These are phyloP conservation scores for Nakaseomyces sp. DNA, from an alignment of 1,139 yeast genomes.

Conservation along the genomic window DNA sequence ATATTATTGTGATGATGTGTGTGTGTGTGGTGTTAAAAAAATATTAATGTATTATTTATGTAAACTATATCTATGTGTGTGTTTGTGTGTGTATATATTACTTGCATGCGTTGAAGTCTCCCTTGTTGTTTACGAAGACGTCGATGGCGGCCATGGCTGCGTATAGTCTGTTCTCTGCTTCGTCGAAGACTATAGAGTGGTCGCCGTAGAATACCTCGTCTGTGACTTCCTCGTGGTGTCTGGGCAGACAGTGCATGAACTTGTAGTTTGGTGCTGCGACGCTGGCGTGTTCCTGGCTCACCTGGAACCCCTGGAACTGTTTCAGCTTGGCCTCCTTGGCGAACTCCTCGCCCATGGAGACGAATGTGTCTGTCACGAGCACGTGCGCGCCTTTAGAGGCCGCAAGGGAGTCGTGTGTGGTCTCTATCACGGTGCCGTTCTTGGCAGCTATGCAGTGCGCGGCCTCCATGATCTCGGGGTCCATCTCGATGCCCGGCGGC, in stretches of 20 bases:
- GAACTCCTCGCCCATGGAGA: constrained; percentile 94
- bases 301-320: constrained; percentile 82
- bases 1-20: too few relatives aligned
- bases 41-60: not conserved
- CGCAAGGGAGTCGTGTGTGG: constrained; percentile 61
- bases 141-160: constrained; percentile 94
- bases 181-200: constrained; percentile 80
- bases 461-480: constrained; percentile 43
- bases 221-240: constrained; percentile 87
- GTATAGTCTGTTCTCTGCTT: constrained; percentile 91
- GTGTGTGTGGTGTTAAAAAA: not conserved
- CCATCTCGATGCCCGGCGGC: constrained; percentile 64
- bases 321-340: constrained; percentile 63
- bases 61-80: too few relatives aligned
- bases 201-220: constrained; percentile 87
- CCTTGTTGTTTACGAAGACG: constrained; percentile 78
- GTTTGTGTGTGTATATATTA: not conserved
- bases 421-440: constrained; percentile 47
- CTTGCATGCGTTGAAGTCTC: constrained; percentile 36
- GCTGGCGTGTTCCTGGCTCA: constrained; percentile 54
- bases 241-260: constrained; percentile 96
- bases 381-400: constrained; percentile 73
- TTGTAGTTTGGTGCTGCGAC: constrained; percentile 63
- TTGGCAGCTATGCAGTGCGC: constrained; percentile 48
- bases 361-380: constrained; percentile 94